phyloP scores from a whole-genome alignment of 2,329 filamentous ascomycete genomes.

The Alternaria burnsii region DNA sequence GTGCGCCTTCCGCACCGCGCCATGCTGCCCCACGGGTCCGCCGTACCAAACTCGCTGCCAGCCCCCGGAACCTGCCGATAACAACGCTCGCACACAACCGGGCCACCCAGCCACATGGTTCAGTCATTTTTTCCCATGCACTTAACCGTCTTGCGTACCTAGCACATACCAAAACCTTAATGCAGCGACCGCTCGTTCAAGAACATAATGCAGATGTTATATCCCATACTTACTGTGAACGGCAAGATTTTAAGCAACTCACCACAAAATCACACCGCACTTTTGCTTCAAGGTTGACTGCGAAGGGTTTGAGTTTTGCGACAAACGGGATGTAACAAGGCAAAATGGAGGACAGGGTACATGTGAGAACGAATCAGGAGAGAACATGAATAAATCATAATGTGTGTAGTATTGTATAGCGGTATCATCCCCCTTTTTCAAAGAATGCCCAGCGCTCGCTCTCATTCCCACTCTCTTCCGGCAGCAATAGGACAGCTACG shows the following conservation, averaged over 20 bases:
- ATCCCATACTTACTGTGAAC: constrained; percentile 3
- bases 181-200: constrained; percentile 39
- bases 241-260: neutral
- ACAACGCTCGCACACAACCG: neutral
- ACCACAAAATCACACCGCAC: neutral
- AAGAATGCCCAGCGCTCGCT: neutral
- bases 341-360: too few relatives aligned
- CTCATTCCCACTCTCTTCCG: neutral
- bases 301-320: too few relatives aligned
- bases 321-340: too few relatives aligned
- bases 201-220: constrained; percentile 34
- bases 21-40: too few relatives aligned
- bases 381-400: neutral
- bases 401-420: neutral
- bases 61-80: constrained; percentile 17
- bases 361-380: neutral
- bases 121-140: constrained; percentile 9
- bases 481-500: neutral
- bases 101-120: constrained; percentile 14
- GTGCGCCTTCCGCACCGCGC: neutral
- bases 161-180: constrained; percentile 37
- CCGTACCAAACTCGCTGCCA: neutral
- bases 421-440: neutral
- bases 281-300: neutral
- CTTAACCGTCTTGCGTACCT: constrained; percentile 21